Conservation (phyloP, 2,329 filamentous ascomycete genomes). For the Coccinonectria pachysandricola region DNA sequence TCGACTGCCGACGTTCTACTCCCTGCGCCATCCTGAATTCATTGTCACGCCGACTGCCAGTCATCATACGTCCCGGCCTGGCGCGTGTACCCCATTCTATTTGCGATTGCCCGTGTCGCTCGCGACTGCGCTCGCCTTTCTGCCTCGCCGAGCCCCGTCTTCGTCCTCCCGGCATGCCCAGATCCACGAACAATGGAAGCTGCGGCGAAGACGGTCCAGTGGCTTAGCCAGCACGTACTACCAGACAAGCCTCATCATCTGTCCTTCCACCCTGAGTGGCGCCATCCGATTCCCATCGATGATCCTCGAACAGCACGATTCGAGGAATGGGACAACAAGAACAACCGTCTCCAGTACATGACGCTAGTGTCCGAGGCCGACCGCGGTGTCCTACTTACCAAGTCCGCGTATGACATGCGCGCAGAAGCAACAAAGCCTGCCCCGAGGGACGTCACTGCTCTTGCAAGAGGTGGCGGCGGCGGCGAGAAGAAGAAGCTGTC, state of each 20-base stretch:
- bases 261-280: conserved; percentile 36
- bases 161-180: conserved; percentile 26
- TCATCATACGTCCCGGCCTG: conserved; percentile 13
- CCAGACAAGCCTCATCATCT: conserved; percentile 44
- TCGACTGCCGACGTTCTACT: too few relatives aligned
- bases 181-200: conserved; percentile 44
- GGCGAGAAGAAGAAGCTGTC: conserved; percentile 46
- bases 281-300: conserved; percentile 35
- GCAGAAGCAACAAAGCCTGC: conserved; percentile 36
- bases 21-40: too few relatives aligned
- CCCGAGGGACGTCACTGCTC: conserved; percentile 27
- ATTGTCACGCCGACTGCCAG: conserved; percentile 1
- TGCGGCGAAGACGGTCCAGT: conserved; percentile 46
- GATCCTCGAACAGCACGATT: conserved; percentile 23
- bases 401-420: conserved; percentile 47
- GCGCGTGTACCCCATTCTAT: conserved; percentile 5
- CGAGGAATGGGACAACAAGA: conserved; percentile 39
- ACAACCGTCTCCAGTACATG: conserved; percentile 43
- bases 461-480: conserved; percentile 30
- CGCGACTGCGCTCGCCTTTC: conserved; percentile 14
- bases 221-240: conserved; percentile 40
- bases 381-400: conserved; percentile 46
- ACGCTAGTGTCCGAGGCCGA: conserved; percentile 48
- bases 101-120: conserved; percentile 13
- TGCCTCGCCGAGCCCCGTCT: conserved; percentile 14